Base-by-base conservation (phyloP, 345 rosid genomes). In the Euphorbia pulcherrima region DNA sequence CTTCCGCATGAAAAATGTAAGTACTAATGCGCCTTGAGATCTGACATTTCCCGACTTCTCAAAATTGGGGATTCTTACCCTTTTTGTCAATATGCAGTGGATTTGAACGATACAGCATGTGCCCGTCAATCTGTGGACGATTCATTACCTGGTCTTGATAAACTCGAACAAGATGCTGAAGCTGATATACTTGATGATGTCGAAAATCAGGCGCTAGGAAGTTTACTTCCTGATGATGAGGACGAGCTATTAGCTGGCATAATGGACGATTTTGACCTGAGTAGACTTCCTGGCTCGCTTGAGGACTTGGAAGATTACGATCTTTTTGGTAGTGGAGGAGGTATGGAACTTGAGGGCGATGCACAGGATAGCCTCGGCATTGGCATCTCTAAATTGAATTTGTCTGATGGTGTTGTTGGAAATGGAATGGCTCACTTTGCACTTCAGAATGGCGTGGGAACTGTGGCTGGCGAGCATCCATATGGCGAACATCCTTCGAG, bases 401-500 rank as follows among this genome's bases (percentile, higher is more conserved):
- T 85, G 33, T 47, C 88, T 61, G 96, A 89, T 62, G 74, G 83
- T 46, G 57, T 69, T 18, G 17, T 60, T 70, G 95, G 80, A 61
- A 85, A 81, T 29, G 82, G 83, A 12, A 30, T 78, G 55, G 72
- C 81, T 21, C 90, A 71, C 4, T 85, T 74, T 56, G 53, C 72
- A 63, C 74, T 86, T 74, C 53, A 84, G 56, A 88, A 83, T 74
- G 85, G 86, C 65, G 81, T 44, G 60, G 92, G 90, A 72, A 70
- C 87, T 28, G 67, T 89, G n/a, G 85, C 85, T 70, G 90, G 92
- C 18, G 95, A 88, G 50, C 91, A 88, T 77, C 95, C 95, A 2
- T 83, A 79, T 64, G 95, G 91, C 1, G 95, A 86, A 79, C 95
- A 86, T 77, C 95, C 95, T 57, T 88, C 92, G 7, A 85, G 95